Evolutionary conservation across 2,329 filamentous ascomycete species (phyloP).

Genomic region (Trichoderma pleuroti): DNA sequence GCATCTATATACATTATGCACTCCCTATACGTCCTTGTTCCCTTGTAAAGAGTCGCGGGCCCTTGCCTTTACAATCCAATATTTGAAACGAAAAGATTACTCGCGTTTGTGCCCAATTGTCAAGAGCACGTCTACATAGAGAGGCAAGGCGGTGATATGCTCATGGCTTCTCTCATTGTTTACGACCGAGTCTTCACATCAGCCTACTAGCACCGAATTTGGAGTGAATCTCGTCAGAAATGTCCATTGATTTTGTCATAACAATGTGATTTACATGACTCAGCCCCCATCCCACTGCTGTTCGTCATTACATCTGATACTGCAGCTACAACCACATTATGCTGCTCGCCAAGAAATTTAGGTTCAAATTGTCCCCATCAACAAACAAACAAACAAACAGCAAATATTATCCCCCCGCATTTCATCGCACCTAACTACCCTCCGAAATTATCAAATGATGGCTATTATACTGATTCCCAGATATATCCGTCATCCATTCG

Average conservation of each 20-base stretch:
- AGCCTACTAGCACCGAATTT: no score
- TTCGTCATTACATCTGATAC: slow-evolving; percentile 30
- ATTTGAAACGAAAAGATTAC: background rate
- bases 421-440: slow-evolving; percentile 25
- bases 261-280: slow-evolving; percentile 11
- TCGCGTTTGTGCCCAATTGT: background rate
- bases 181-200: background rate
- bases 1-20: background rate
- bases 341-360: slow-evolving; percentile 35
- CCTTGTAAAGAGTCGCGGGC: background rate
- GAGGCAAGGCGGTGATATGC: no score
- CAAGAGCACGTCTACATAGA: background rate
- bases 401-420: slow-evolving; percentile 31
- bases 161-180: background rate
- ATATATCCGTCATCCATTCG: slow-evolving; percentile 33
- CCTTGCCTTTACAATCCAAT: background rate
- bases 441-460: slow-evolving; percentile 18
- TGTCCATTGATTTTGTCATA: slow-evolving; percentile 15
- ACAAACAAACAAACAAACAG: slow-evolving; percentile 26
- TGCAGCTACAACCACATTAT: slow-evolving; percentile 31
- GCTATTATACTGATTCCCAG: slow-evolving; percentile 31
- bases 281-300: slow-evolving; percentile 24
- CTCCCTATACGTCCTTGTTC: background rate
- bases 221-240: background rate
- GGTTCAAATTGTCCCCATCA: slow-evolving; percentile 32